Evolutionary conservation across 116 monocot species (phyloP), one percentile per base, ranked within the genome.

Genomic region (Cymodocea nodosa): DNA sequence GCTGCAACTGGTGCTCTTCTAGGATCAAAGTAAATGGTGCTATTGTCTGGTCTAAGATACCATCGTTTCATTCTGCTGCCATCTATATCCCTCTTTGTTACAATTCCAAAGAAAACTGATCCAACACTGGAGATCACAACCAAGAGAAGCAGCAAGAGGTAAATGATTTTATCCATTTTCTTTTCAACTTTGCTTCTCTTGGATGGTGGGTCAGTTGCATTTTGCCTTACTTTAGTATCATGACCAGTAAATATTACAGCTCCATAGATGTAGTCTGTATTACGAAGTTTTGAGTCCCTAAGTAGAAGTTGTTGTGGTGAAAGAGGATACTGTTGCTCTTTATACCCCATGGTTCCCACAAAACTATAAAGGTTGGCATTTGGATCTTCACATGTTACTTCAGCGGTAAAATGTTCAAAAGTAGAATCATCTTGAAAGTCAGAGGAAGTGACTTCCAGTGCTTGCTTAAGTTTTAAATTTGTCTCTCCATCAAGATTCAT

Each of bases 401-500:
- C 57, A 8, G 80, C 73, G 49, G 71, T 85, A 65, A 92, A 76
- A 55, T 75, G 5, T 56, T 68, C 34, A 52, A 87, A 87, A 36
- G 61, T 73, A 22, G 73, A 66, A 57, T 85, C 83, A 12, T 81
- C 80, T 51, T 81, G 84, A 52, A 87, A 68, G 70, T 34, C 30
- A 17, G 82, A 25, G 14, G 82, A 85, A 70, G 88, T 87, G 15
- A 71, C 70, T 37, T 85, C 92, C 5, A 85, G 44, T 11, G 87
- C 60, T 52, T 87, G 92, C 63, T 92, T 92, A 37, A 92, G 40
- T 56, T 92, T 92, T 70, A 92, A 64, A 61, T 92, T 92, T 25
- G 92, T 92, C 62, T 92, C 92, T 37, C 92, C 92, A 60, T 92
- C 92, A 19, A 92, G 77, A 73, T 92, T 92, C 85, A 83, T 92